These are phyloP conservation scores for Prunus salicina DNA, from an alignment of 306 rosid species.

Conservation along the genomic window DNA sequence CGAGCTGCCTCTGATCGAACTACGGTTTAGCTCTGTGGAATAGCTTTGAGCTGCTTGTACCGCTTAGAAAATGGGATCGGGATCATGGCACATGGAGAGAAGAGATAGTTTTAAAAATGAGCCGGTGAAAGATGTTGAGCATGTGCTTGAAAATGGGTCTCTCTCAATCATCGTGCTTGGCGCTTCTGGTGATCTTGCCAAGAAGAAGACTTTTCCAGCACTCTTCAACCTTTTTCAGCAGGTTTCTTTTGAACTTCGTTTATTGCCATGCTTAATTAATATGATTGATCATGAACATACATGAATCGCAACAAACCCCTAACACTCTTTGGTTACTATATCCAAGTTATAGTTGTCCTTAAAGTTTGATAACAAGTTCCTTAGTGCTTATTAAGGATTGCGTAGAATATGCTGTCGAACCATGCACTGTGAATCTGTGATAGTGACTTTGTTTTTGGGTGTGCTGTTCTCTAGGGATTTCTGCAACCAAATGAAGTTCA, in stretches of 20 bases:
- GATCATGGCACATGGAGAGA: conserved; percentile 53
- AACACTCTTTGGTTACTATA: not conserved
- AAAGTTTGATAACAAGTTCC: not conserved
- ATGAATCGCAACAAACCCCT: not conserved
- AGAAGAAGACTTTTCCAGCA: conserved; percentile 97
- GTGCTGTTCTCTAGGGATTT: conserved; percentile 59
- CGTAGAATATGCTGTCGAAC: not conserved
- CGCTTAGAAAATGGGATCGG: conserved; percentile 55
- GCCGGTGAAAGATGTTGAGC: conserved; percentile 37
- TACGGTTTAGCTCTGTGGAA: not conserved
- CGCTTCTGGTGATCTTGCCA: conserved; percentile 99
- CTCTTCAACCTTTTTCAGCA: conserved; percentile 76
- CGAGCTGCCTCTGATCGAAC: not conserved
- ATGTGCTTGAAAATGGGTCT: conserved; percentile 58
- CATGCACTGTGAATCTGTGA: not conserved
- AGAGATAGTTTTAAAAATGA: conserved; percentile 40
- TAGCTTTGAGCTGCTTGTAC: conserved; percentile 4
- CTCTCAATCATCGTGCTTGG: conserved; percentile 91
- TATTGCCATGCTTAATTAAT: not conserved
- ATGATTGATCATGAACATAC: not conserved
- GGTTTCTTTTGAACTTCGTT: conserved; percentile 35
- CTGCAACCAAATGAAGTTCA: conserved; percentile 66
- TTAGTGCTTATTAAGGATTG: not conserved
- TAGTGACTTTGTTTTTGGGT: not conserved
- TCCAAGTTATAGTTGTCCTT: not conserved